Evolutionary conservation across 768 basidiomycete species (phyloP), one percentile per base, ranked within the genome.

Genomic region (Mycena leptocephala): DNA sequence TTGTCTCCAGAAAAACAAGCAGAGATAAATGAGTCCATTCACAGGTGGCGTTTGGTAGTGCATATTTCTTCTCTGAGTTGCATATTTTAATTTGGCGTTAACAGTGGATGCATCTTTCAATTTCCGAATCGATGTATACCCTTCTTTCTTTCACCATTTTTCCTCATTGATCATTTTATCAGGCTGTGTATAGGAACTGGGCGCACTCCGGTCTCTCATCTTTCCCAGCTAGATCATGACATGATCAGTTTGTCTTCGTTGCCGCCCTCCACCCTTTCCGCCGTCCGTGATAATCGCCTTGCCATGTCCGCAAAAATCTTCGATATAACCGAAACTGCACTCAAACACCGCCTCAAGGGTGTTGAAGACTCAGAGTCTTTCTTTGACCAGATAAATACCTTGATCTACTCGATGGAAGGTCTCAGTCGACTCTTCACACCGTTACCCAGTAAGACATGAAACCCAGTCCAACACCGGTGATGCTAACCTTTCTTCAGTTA

Each of bases 151-250:
- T 56, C 24, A 16, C 13, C 13, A 53, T 30, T 32, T 14, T 70
- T 33, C 58, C 30, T 35, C 9, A 13, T 37, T 74, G 11, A 62
- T 43, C 11, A 33, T 63, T 20, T 16, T 4, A 22, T n/a, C 69
- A 88, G 88, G 82, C 80, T 88, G 7, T 89, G 88, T 71, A 56
- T 85, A 0, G 88, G 88, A n/a, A 88, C 88, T 5, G 88, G 87
- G 11, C 84, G 87, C 33, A 79, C 79, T 22, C 84, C 86, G 7
- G 83, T 86, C 71, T 87, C 88, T 39, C 80, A 80, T 55, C 83
- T 85, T 30, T 82, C 80, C 35, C 82, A 70, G 53, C 62, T 83
- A 43, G 82, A 84, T 58, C 75, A 81, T n/a, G 83, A 85, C 10
- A 76, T 84, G 58, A 78, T 87, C 6, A 82, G 83, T 20, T 68